Evolutionary conservation across 768 basidiomycete genomes (phyloP), one percentile per base, ranked within the genome.

Genomic region (Kondoa subrosea): DNA sequence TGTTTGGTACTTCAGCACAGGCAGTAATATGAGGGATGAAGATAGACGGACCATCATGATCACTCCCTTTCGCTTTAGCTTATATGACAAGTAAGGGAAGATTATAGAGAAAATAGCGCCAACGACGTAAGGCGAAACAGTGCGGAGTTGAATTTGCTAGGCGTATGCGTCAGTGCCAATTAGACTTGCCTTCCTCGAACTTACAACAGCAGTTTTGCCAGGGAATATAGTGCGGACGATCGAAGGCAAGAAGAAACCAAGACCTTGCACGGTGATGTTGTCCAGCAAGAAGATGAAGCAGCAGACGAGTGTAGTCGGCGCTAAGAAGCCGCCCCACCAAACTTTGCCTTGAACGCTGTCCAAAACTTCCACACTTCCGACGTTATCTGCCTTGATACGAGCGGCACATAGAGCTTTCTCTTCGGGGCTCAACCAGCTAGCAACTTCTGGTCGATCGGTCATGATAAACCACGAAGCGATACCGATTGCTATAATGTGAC

Each of bases 161-260:
- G 74, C 57, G 15, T 67, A 65, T 1, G 69, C 56, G 56, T 63
- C 66, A 25, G 33, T n/a, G n/a, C n/a, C n/a, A n/a, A 50, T 21
- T 8, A 50, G 40, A 50, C 40, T 8, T 21, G 21, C 40, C 40
- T 8, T 8, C 8, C 12, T 50, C 21, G 40, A 50, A 50, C 21
- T 50, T 50, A 21, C n/a, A 50, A 50, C 40, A 50, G 40, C 21
- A 8, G 40, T 50, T 50, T 8, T 8, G 8, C 40, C 62, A 15
- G 75, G 75, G 59, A 72, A 76, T 56, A 76, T 70, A 2, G 70
- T 72, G 0, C 21, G 16, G 65, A 75, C 70, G 65, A 76, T 73
- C 27, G 75, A 72, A 0, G 74, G 73, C 4, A 67, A 31, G 57
- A 62, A 65, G 40, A 68, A 27, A 40, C 59, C 40, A 14, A 56